phyloP scores from a whole-genome alignment of 177 flowering plant genomes.

The Tripterygium wilfordii region DNA sequence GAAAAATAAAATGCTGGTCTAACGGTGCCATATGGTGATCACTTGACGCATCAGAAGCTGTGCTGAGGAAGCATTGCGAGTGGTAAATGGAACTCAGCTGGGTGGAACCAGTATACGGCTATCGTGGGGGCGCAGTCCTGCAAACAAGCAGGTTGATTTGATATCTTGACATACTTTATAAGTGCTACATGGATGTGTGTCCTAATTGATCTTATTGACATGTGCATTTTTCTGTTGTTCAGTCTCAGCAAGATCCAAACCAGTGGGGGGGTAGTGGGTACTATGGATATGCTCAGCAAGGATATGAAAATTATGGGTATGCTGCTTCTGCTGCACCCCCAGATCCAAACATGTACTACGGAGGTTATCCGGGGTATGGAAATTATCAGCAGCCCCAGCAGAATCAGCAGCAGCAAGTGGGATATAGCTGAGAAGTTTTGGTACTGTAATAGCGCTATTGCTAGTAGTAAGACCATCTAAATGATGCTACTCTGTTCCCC shows the following conservation, averaged over 20 bases:
- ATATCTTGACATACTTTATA: no score
- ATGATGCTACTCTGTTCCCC: no score
- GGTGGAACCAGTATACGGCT: slow-evolving; percentile 77
- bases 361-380: slow-evolving; percentile 62
- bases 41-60: no score
- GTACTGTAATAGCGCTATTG: no score
- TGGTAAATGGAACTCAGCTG: slow-evolving; percentile 65
- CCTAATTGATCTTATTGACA: no score
- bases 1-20: no score
- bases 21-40: no score
- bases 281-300: slow-evolving; percentile 59
- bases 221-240: slow-evolving; percentile 22
- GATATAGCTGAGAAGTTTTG: slow-evolving; percentile 18
- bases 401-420: slow-evolving; percentile 44
- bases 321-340: slow-evolving; percentile 57
- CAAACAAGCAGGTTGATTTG: slow-evolving; percentile 70
- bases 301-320: slow-evolving; percentile 75
- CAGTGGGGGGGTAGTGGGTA: slow-evolving; percentile 71
- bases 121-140: slow-evolving; percentile 91
- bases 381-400: slow-evolving; percentile 42
- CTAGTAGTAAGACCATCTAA: no score
- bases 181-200: no score
- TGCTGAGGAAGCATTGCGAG: slow-evolving; percentile 81
- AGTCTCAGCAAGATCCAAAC: slow-evolving; percentile 64
- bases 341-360: slow-evolving; percentile 70